phyloP scores from a whole-genome alignment of 768 basidiomycete species.

The Plicaturopsis crispa region DNA sequence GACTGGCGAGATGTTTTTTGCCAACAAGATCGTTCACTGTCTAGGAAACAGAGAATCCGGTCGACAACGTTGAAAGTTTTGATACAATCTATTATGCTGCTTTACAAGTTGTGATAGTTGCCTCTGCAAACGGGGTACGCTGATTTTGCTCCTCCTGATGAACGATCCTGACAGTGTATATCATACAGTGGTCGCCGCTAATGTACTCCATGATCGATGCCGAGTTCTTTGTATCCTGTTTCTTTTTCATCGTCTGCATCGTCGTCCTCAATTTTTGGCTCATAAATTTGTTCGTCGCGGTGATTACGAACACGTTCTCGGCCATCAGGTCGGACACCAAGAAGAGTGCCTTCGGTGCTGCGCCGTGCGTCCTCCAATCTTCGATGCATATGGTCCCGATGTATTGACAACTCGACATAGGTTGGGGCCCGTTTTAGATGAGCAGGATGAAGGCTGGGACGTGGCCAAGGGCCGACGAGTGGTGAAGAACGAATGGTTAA shows the following conservation, averaged over 20 bases:
- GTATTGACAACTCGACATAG: constrained; percentile 35
- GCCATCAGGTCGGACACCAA: constrained; percentile 82
- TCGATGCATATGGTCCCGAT: no score
- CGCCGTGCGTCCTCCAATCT: constrained; percentile 20
- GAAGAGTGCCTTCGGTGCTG: constrained; percentile 89
- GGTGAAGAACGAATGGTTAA: constrained; percentile 37
- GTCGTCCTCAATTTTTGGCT: constrained; percentile 92
- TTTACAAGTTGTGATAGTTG: constrained; percentile 80
- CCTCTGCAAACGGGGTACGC: constrained; percentile 71
- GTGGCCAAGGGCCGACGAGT: constrained; percentile 35
- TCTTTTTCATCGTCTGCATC: constrained; percentile 82
- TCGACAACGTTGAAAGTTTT: constrained; percentile 64
- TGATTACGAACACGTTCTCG: constrained; percentile 90
- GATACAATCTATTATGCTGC: constrained; percentile 81
- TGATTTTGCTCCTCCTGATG: constrained; percentile 7
- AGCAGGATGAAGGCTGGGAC: constrained; percentile 59
- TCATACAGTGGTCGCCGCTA: constrained; percentile 56
- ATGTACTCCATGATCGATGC: constrained; percentile 90
- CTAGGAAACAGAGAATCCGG: constrained; percentile 63
- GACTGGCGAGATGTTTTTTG: not conserved
- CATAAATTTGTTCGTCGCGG: constrained; percentile 89
- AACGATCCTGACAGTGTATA: constrained; percentile 1
- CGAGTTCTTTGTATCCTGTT: constrained; percentile 80
- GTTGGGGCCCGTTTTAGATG: constrained; percentile 35
- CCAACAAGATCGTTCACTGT: not conserved